Evolutionary conservation across 202 grass and related monocot species (phyloP).

Genomic region (Setaria italica): DNA sequence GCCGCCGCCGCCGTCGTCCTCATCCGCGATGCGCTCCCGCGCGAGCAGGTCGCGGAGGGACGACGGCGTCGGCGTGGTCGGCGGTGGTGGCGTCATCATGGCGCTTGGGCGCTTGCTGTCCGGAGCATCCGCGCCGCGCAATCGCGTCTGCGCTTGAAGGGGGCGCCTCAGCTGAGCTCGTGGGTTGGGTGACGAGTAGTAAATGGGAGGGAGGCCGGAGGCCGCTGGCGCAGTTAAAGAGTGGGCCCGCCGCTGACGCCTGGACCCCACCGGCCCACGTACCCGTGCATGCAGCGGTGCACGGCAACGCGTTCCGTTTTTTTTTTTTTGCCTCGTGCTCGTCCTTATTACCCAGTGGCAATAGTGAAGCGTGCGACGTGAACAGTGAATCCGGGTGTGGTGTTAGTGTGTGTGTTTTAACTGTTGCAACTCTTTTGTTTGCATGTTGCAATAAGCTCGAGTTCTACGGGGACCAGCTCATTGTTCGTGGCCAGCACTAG

Average conservation of each 20-base stretch:
- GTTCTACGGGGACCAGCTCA: background rate
- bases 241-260: background rate
- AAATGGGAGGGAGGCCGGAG: background rate
- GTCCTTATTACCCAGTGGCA: background rate
- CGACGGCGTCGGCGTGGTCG: slow-evolving; percentile 39
- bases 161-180: background rate
- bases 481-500: too few relatives aligned
- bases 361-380: background rate
- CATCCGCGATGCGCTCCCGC: slow-evolving; percentile 48
- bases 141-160: background rate
- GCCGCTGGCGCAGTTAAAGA: background rate
- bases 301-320: background rate
- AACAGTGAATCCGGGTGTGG: background rate
- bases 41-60: slow-evolving; percentile 78
- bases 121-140: background rate
- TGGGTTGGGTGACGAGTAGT: slow-evolving; percentile 5
- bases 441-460: background rate
- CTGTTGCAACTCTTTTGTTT: background rate
- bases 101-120: slow-evolving; percentile 36
- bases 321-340: too few relatives aligned
- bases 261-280: slow-evolving; percentile 22
- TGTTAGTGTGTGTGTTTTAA: background rate
- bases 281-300: background rate
- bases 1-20: background rate
- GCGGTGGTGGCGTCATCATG: slow-evolving; percentile 32